phyloP scores from a whole-genome alignment of 2,329 filamentous ascomycete species.

The Zalaria obscura region DNA sequence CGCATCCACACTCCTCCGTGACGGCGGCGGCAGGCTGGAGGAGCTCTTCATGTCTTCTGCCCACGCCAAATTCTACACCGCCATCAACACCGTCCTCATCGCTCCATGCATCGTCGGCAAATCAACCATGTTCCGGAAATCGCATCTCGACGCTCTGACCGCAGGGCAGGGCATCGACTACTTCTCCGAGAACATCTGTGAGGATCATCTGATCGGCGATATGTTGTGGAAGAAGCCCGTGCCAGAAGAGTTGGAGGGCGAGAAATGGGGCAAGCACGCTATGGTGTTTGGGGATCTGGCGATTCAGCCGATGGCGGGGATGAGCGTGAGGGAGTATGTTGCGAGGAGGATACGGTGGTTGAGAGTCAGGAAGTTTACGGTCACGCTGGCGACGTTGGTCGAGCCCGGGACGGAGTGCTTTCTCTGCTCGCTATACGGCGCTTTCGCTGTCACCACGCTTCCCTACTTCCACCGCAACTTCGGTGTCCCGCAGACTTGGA shows the following conservation, averaged over 20 bases:
- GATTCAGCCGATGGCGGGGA: slow-evolving; percentile 75
- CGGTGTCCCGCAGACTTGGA: slow-evolving; percentile 51
- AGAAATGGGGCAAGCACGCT: slow-evolving; percentile 59
- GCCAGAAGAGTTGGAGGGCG: slow-evolving; percentile 17
- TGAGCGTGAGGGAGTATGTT: slow-evolving; percentile 64
- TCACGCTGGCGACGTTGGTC: slow-evolving; percentile 73
- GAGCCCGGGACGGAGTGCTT: slow-evolving; percentile 88
- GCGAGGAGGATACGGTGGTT: slow-evolving; percentile 79
- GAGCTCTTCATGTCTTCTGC: slow-evolving; percentile 89
- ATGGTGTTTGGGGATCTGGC: slow-evolving; percentile 75
- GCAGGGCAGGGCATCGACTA: slow-evolving; percentile 63
- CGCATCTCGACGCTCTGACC: slow-evolving; percentile 68
- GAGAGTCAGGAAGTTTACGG: slow-evolving; percentile 86
- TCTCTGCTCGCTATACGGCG: slow-evolving; percentile 65
- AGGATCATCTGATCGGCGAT: slow-evolving; percentile 92
- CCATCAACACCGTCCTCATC: slow-evolving; percentile 83
- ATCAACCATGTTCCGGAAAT: slow-evolving; percentile 94
- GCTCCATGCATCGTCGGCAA: slow-evolving; percentile 94
- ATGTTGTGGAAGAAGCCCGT: slow-evolving; percentile 64
- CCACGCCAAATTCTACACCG: slow-evolving; percentile 94
- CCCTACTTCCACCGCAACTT: slow-evolving; percentile 44
- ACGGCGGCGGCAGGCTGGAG: slow-evolving; percentile 69
- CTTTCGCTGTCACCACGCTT: slow-evolving; percentile 64
- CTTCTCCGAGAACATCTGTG: slow-evolving; percentile 93
- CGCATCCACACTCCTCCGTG: slow-evolving; percentile 8